Conservation (phyloP, 371 early-diverging fungal genomes). For the Conidiobolus coronatus region DNA sequence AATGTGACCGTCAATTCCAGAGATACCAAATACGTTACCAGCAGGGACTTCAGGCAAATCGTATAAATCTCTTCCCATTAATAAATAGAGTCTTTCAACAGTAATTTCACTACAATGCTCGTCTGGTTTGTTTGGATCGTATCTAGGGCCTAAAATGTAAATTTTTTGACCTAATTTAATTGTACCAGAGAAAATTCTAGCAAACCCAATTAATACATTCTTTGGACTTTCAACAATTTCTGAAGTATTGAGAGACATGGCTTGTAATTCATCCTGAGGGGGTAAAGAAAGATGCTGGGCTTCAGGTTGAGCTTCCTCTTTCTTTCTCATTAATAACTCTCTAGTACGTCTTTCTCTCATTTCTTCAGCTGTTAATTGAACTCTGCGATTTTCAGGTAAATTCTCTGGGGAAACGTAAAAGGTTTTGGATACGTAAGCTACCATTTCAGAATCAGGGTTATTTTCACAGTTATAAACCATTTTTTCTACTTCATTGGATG, state of each 20-base stretch:
- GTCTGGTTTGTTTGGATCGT: constrained; percentile 39
- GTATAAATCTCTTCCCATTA: constrained; percentile 90
- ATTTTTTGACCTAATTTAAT: constrained; percentile 65
- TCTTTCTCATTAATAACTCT: constrained; percentile 14
- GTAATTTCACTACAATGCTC: constrained; percentile 37
- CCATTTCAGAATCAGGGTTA: constrained; percentile 24
- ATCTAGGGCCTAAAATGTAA: constrained; percentile 84
- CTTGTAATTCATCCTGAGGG: constrained; percentile 8
- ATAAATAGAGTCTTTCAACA: constrained; percentile 57
- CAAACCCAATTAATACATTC: constrained; percentile 67
- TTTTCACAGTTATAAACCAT: constrained; percentile 33
- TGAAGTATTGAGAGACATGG: constrained; percentile 2
- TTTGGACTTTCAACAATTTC: constrained; percentile 10
- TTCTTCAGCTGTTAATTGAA: constrained; percentile 64
- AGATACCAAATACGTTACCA: constrained; percentile 91
- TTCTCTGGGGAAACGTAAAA: constrained; percentile 50
- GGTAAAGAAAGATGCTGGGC: constrained; percentile 7
- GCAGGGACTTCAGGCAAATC: constrained; percentile 63
- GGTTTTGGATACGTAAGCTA: constrained; percentile 86
- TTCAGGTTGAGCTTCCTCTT: constrained; percentile 10
- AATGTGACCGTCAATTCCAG: constrained; percentile 66
- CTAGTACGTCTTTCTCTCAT: constrained; percentile 56
- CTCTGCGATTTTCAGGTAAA: constrained; percentile 48
- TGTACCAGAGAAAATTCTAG: constrained; percentile 79
- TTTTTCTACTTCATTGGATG: constrained; percentile 23